Percentiles rank a stretch among this genome's conserved stretches.
Conservation (phyloP, 345 rosid genomes). For the Acer yangbiense region DNA sequence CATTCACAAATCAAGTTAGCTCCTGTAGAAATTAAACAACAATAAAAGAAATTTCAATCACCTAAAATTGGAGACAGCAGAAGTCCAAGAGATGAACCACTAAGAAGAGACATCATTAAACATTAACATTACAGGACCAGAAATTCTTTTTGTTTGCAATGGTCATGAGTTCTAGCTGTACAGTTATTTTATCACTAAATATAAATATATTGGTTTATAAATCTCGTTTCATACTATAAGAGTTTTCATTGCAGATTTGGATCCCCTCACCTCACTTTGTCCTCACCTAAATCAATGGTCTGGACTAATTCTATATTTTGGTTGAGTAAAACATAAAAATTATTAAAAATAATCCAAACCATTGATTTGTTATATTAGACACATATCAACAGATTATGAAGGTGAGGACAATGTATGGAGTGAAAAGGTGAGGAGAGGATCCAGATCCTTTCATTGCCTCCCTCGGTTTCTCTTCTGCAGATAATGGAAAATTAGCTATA, state of each 20-base stretch:
- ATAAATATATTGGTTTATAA: not conserved
- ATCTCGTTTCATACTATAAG: not conserved
- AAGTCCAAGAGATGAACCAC: not conserved
- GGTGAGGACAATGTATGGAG: too few species aligned
- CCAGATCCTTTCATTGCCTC: too few species aligned
- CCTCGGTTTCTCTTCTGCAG: not conserved
- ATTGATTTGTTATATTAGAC: too few species aligned
- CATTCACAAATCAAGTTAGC: slow-evolving; percentile 4
- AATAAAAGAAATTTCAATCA: too few species aligned
- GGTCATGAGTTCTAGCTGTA: not conserved
- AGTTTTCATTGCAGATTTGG: not conserved
- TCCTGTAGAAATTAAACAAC: not conserved
- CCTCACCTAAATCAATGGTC: too few species aligned
- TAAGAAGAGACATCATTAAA: not conserved
- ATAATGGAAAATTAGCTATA: not conserved
- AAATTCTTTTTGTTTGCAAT: not conserved
- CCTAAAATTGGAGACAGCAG: not conserved
- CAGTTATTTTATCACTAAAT: not conserved
- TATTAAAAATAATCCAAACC: too few species aligned
- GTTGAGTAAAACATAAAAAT: too few species aligned
- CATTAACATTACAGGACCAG: not conserved
- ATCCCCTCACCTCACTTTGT: too few species aligned
- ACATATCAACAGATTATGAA: too few species aligned
- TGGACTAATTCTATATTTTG: too few species aligned
- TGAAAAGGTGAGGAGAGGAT: too few species aligned